Evolutionary conservation across 2,329 filamentous ascomycete species (phyloP), one percentile per base, ranked within the genome.

Genomic region (Thielaviopsis ethacetica): DNA sequence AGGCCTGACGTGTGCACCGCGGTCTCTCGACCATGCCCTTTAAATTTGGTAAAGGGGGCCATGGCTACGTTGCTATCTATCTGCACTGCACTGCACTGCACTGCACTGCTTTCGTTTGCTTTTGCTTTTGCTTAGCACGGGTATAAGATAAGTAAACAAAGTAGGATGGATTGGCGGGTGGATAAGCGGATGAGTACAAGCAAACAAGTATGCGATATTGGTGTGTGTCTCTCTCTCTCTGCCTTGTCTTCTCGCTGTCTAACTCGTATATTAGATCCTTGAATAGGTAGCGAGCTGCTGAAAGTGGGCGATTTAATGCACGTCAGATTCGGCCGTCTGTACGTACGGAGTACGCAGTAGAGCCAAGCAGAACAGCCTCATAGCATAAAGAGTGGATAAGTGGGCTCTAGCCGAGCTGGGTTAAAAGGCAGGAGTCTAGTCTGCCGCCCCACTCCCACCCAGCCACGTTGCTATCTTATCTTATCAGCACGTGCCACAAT

Each of bases 11-110:
- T 17, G 5, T 44, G 38, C 38, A 44, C 38, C 38, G 38, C 5
- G 15, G 38, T 44, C 34, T 57, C 59, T n/a, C 54, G 51, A 22
- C 38, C 21, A 24, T 54, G 59, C 5, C 55, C 59, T 54, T 54
- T 54, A 51, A 60, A 47, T 54, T 54, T 60, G 38, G 59, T 50
- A 44, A 60, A 54, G n/a, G 55, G 59, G 22, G 55, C 51, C 59
- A 60, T 60, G 13, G 47, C 26, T 53, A 44, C 38, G 38, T 44
- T 44, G 38, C 17, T 44, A 44, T 44, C 38, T n/a, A n/a, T n/a
- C n/a, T n/a, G n/a, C n/a, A n/a, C n/a, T n/a, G n/a, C n/a, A n/a
- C n/a, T n/a, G n/a, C n/a, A n/a, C n/a, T n/a, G n/a, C n/a, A n/a
- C n/a, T 44, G 38, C 38, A 15, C 30, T 34, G 30, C 15, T 44